Conservation (phyloP, 2,329 filamentous ascomycete species). For the Arthroderma sp. region DNA sequence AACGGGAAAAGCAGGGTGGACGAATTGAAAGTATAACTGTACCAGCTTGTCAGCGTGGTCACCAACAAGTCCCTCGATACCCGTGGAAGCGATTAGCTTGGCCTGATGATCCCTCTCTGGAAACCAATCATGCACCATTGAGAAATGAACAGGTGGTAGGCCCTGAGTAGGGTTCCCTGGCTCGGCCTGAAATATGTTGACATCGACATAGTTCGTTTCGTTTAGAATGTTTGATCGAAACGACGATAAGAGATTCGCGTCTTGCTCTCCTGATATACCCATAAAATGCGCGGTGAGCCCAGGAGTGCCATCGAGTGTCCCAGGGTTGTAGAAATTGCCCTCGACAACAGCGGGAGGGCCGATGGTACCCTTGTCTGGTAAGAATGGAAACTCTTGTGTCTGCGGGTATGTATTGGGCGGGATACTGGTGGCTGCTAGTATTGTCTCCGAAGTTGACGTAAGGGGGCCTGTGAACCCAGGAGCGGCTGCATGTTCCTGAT, state of each 20-base stretch:
- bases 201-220: slow-evolving; percentile 31
- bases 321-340: background rate
- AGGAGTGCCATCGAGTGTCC: background rate
- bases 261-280: slow-evolving; percentile 10
- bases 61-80: slow-evolving; percentile 32
- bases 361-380: background rate
- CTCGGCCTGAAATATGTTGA: slow-evolving; percentile 33
- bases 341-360: background rate
- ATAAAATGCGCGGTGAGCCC: background rate
- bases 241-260: slow-evolving; percentile 34
- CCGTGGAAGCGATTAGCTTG: slow-evolving; percentile 27
- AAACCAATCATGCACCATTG: slow-evolving; percentile 33
- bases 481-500: background rate
- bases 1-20: slow-evolving; percentile 31
- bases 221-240: slow-evolving; percentile 37
- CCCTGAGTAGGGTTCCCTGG: slow-evolving; percentile 22
- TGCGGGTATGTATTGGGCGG: background rate
- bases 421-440: background rate
- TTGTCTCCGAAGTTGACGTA: background rate
- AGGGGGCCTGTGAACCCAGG: background rate
- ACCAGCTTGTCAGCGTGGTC: slow-evolving; percentile 31
- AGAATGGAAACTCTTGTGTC: background rate
- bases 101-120: slow-evolving; percentile 31
- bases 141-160: slow-evolving; percentile 35
- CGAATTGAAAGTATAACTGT: slow-evolving; percentile 34